Evolutionary conservation across 2,329 filamentous ascomycete species (phyloP), one percentile per base, ranked within the genome.

Genomic region (Fulvia fulva): DNA sequence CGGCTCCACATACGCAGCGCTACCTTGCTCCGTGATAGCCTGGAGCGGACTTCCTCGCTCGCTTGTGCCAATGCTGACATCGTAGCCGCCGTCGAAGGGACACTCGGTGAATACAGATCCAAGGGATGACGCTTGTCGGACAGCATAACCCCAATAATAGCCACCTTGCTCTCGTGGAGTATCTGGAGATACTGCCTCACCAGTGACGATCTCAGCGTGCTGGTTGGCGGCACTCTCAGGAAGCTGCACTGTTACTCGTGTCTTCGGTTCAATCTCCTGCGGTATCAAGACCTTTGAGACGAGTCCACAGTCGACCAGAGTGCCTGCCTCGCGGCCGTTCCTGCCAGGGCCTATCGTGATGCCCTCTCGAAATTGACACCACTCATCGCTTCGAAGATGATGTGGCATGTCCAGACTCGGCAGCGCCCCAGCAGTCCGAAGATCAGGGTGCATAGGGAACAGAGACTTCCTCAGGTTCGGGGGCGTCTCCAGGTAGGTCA

Each of bases 341-440:
- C 16, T 56, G 56, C 54, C 51, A 8, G 63, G 51, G 1, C 59
- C 59, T 9, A 87, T 68, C 0, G 87, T 86, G 25, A 93, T 84
- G 5, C 90, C 91, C 70, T 95, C 91, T 22, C 90, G 84, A 70
- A 90, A 96, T 16, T 83, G 82, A 63, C 90, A 85, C 85, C 87
- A 91, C 68, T 95, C 90, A 55, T 87, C 83, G 14, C 83, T 81
- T 62, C 88, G 82, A 8, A 91, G 80, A 73, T 96, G 91, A 71
- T 93, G 89, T 16, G 91, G 91, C 81, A 94, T 90, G 71, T 95
- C 91, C 57, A 95, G 77, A 68, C 84, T 89, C 0, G 89, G 89
- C 26, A 95, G 77, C 41, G 87, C 80, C 7, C 89, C 90, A 41
- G 89, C 89, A 12, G 84, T 84, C 41, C 84, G 80, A 44, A 95